Conservation (phyloP, 148 eudicot species). For the Heliosperma pusillum region DNA sequence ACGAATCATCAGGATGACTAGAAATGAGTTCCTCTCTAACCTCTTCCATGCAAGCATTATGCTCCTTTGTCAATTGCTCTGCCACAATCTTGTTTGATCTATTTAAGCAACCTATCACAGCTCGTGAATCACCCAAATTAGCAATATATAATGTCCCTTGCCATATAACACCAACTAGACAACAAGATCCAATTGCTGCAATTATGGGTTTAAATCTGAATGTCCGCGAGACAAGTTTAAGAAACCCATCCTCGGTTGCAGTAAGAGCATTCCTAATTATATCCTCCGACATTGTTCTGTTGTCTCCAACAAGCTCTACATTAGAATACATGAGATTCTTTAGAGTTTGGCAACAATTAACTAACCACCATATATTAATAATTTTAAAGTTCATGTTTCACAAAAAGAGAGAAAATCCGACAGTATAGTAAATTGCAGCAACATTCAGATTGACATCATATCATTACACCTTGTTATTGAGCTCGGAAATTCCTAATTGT, state of each 20-base stretch:
- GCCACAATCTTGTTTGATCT: conserved; percentile 46
- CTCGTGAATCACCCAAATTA: conserved; percentile 85
- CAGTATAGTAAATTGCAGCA: neutral
- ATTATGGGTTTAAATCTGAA: conserved; percentile 40
- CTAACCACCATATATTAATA: too few species aligned
- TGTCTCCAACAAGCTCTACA: conserved; percentile 43
- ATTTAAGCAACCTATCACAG: conserved; percentile 44
- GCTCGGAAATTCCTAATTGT: too few species aligned
- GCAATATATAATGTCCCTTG: conserved; percentile 57
- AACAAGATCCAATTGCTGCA: conserved; percentile 76
- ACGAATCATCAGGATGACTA: conserved; percentile 58
- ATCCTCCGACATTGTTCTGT: conserved; percentile 45
- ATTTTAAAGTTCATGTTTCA: too few species aligned
- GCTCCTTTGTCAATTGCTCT: conserved; percentile 65
- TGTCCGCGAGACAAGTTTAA: conserved; percentile 40
- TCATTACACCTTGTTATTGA: too few species aligned
- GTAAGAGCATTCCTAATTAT: conserved; percentile 46
- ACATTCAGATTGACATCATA: neutral
- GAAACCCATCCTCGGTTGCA: conserved; percentile 70
- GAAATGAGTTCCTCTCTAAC: conserved; percentile 52
- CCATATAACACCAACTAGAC: conserved; percentile 68
- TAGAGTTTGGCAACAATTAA: too few species aligned
- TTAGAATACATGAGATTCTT: conserved; percentile 5
- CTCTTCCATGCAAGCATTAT: conserved; percentile 58
- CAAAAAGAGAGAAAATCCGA: too few species aligned